These are phyloP conservation scores for Ceraceosorus bombacis DNA, from an alignment of 1,284 basidiomycete species.

Conservation along the genomic window DNA sequence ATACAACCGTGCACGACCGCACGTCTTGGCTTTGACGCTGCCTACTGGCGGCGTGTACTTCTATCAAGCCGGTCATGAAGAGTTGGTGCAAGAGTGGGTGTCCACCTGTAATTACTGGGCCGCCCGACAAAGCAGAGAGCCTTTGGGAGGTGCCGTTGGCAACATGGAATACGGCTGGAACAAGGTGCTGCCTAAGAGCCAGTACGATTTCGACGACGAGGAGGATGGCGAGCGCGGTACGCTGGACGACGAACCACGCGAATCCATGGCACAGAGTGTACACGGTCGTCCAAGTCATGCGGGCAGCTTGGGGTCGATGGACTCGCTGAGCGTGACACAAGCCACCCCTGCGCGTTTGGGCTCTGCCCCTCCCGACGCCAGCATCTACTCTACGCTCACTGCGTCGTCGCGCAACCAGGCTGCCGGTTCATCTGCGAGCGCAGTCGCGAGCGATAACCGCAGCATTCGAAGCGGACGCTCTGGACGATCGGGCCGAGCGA, in stretches of 20 bases:
- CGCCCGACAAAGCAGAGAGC: conserved; percentile 82
- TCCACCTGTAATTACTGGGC: conserved; percentile 99
- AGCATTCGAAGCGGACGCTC: conserved; percentile 23
- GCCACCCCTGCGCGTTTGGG: conserved; percentile 6
- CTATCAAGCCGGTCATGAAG: conserved; percentile 95
- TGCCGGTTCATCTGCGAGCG: neutral
- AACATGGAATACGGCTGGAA: conserved; percentile 99
- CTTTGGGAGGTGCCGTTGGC: conserved; percentile 83
- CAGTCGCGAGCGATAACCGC: conserved; percentile 8
- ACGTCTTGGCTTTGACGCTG: conserved; percentile 90
- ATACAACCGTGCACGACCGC: conserved; percentile 76
- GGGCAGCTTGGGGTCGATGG: neutral
- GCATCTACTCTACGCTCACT: conserved; percentile 6
- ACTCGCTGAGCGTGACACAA: neutral
- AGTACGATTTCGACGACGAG: conserved; percentile 50
- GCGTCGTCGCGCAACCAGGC: neutral
- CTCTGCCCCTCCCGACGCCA: conserved; percentile 9
- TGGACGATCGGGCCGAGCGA: conserved; percentile 12
- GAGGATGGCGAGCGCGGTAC: conserved; percentile 9
- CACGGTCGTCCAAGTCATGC: too few relatives aligned
- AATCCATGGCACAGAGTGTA: conserved; percentile 7
- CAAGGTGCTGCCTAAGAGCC: conserved; percentile 52
- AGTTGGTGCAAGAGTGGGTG: conserved; percentile 95
- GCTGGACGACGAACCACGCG: conserved; percentile 21
- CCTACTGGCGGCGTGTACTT: conserved; percentile 82